Base-by-base conservation (phyloP, 495 filamentous ascomycete genomes). In the Talaromyces adpressus region DNA sequence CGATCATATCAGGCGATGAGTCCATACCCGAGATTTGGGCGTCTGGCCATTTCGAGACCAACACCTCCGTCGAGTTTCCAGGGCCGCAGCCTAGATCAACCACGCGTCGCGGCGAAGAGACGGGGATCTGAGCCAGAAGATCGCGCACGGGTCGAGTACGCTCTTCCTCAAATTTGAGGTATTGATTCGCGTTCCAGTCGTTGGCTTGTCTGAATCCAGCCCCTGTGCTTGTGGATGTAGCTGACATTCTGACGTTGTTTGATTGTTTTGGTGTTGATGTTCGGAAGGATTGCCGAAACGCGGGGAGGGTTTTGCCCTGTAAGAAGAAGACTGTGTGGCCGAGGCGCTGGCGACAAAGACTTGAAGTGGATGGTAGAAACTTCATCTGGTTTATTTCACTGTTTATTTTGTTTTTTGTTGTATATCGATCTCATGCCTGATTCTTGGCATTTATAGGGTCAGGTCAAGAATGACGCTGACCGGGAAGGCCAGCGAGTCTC, bases 11-110 rank as follows among this genome's bases (percentile, higher is more conserved):
- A 0, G 73, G 73, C 0, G 79, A 82, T 3, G 78, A 79, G 63
- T 86, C 84, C n/a, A 86, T 75, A 12, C 80, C 83, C n/a, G 68
- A 68, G 45, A 85, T 65, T 7, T 62, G 57, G 0, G 82, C 77
- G 12, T 69, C 11, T 0, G 84, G 84, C 61, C 78, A 86, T 14
- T 70, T 73, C 4, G 66, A 59, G 36, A 70, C 64, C 0, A 86
- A 73, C 6, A 76, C 73, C 1, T 68, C 64, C 23, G 84, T 86
- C 0, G 78, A 82, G 68, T 82, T 85, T 0, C 77, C 84, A 0
- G 83, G 82, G 0, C 84, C 84, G 67, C 82, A 85, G 65, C 84
- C 84, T 0, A 85, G 69, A 65, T 86, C 83, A 63, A 82, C 70
- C 54, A 86, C 73, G 6, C 64, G 64, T 5, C 70, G 69, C 1